These are phyloP conservation scores for Capniomyces stellatus DNA, from an alignment of 371 early-diverging fungal species.

Conservation along the genomic window DNA sequence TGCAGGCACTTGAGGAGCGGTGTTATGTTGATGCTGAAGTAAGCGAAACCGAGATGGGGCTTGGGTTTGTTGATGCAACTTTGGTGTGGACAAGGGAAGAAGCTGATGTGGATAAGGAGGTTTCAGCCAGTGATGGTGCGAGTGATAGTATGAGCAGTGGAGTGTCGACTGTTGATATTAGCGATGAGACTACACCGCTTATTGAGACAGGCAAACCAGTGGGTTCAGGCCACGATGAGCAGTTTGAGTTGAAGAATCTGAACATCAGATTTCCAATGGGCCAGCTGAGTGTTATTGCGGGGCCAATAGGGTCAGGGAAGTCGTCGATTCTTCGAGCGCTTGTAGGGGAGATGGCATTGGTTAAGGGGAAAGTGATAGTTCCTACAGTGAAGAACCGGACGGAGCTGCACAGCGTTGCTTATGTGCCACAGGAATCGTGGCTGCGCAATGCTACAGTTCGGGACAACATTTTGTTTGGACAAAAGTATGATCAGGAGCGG, in stretches of 20 bases:
- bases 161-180: not conserved
- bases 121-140: not conserved
- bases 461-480: constrained; percentile 67
- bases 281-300: constrained; percentile 55
- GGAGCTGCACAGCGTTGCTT: constrained; percentile 32
- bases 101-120: not conserved
- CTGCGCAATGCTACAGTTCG: constrained; percentile 58
- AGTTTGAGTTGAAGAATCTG: constrained; percentile 39
- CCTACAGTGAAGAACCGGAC: constrained; percentile 12
- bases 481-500: constrained; percentile 39
- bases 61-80: constrained; percentile 20
- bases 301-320: constrained; percentile 85
- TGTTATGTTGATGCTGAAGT: no score
- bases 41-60: not conserved
- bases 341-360: constrained; percentile 67
- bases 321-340: constrained; percentile 65
- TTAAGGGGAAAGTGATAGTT: constrained; percentile 20
- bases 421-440: constrained; percentile 68
- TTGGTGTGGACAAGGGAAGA: constrained; percentile 10
- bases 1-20: constrained; percentile 24
- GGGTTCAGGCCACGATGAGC: not conserved
- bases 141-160: not conserved
- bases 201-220: not conserved
- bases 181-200: not conserved
- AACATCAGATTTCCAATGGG: constrained; percentile 43